phyloP scores from a whole-genome alignment of 2,329 filamentous ascomycete species.

The Sphaerostilbella broomeana region DNA sequence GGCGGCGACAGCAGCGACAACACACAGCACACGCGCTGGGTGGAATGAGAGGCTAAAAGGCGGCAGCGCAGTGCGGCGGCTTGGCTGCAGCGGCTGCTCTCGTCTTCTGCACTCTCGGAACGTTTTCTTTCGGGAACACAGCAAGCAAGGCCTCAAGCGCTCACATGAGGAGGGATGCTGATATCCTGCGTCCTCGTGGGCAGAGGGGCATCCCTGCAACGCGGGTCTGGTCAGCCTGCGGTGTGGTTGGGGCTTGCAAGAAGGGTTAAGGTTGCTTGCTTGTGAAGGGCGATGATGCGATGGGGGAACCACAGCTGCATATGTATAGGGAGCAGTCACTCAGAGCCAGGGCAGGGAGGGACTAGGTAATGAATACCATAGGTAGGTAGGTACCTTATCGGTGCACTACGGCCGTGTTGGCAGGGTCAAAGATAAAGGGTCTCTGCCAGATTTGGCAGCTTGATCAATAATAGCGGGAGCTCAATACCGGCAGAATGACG shows the following conservation, averaged over 20 bases:
- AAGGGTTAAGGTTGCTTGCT: too few species aligned
- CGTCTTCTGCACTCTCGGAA: neutral
- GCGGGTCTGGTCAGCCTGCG: too few species aligned
- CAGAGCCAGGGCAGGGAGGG: too few species aligned
- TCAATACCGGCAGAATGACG: slow-evolving; percentile 10
- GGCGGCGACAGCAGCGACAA: neutral
- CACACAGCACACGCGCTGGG: neutral
- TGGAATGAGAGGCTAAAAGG: slow-evolving; percentile 5
- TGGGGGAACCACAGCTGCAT: too few species aligned
- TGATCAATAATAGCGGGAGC: neutral
- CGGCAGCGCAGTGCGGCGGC: slow-evolving; percentile 2
- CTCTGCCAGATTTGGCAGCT: neutral
- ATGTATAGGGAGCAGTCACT: too few species aligned
- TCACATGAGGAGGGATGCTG: slow-evolving; percentile 5
- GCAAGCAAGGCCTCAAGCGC: slow-evolving; percentile 3
- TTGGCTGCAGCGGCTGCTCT: too few species aligned
- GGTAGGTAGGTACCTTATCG: too few species aligned
- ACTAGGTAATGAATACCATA: too few species aligned
- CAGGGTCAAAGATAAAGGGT: too few species aligned
- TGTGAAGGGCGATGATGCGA: too few species aligned
- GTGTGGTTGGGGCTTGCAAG: too few species aligned
- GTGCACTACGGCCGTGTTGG: too few species aligned
- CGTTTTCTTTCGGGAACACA: neutral
- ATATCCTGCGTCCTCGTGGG: slow-evolving; percentile 10
- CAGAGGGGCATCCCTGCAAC: slow-evolving; percentile 11